These are phyloP conservation scores for Aspergillus mulundensis DNA, from an alignment of 495 filamentous ascomycete genomes.

Conservation along the genomic window DNA sequence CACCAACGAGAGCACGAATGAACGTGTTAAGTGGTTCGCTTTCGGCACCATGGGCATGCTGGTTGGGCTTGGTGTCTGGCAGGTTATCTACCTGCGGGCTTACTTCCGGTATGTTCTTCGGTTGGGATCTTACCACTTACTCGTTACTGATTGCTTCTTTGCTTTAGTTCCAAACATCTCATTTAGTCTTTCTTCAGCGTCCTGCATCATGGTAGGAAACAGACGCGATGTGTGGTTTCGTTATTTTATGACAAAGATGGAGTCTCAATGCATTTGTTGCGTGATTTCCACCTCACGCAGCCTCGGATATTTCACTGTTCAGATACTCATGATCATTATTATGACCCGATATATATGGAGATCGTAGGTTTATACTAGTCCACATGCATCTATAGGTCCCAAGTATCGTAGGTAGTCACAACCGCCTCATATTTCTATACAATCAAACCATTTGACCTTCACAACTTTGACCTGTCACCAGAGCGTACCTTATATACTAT, in stretches of 20 bases:
- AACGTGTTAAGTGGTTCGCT: slow-evolving; percentile 97
- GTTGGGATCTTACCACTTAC: not conserved
- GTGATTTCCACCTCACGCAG: slow-evolving; percentile 25
- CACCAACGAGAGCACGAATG: slow-evolving; percentile 99
- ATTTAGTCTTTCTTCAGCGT: slow-evolving; percentile 49
- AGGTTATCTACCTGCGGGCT: slow-evolving; percentile 93
- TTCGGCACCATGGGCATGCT: slow-evolving; percentile 93
- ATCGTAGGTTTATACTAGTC: not conserved
- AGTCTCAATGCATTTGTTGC: slow-evolving; percentile 30
- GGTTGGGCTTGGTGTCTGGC: slow-evolving; percentile 87
- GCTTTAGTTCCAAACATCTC: slow-evolving; percentile 73
- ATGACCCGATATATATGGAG: slow-evolving; percentile 28
- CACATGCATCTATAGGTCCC: not conserved
- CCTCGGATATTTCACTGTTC: slow-evolving; percentile 28
- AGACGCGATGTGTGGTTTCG: slow-evolving; percentile 15
- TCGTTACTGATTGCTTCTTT: not conserved
- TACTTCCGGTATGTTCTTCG: slow-evolving; percentile 77
- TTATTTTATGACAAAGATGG: slow-evolving; percentile 24
- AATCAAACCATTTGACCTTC: too few relatives aligned
- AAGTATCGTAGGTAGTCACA: not conserved
- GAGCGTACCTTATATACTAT: not conserved
- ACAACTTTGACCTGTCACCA: not conserved
- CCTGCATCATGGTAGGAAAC: slow-evolving; percentile 11
- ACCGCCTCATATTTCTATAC: too few relatives aligned
- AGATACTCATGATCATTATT: slow-evolving; percentile 40